Conservation (phyloP, 495 filamentous ascomycete species). For the Coniosporium apollinis region DNA sequence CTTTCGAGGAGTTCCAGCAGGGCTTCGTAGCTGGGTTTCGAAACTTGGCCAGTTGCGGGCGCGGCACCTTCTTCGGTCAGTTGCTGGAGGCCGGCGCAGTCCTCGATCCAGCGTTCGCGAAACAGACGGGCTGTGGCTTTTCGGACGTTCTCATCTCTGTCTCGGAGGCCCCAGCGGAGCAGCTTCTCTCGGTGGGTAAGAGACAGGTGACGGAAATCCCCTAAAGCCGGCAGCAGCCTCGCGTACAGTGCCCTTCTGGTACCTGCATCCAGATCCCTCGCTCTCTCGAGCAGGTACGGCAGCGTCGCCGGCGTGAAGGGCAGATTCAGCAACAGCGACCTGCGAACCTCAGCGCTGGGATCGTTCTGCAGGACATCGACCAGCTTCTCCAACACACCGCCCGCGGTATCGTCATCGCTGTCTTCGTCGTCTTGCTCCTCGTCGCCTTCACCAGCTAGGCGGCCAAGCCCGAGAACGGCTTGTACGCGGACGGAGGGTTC, state of each 20-base stretch:
- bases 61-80: conserved; percentile 26
- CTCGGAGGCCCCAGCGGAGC: conserved; percentile 84
- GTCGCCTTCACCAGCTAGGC: conserved; percentile 57
- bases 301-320: conserved; percentile 65
- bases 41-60: conserved; percentile 18
- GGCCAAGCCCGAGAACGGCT: conserved; percentile 76
- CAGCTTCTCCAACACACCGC: conserved; percentile 60
- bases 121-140: conserved; percentile 84
- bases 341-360: conserved; percentile 78
- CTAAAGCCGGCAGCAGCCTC: conserved; percentile 69
- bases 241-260: conserved; percentile 80
- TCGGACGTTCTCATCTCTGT: conserved; percentile 86
- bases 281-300: conserved; percentile 82
- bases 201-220: conserved; percentile 90
- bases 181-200: conserved; percentile 93
- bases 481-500: conserved; percentile 83
- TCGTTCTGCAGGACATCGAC: conserved; percentile 88
- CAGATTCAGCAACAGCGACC: conserved; percentile 74
- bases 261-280: conserved; percentile 68
- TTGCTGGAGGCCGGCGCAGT: conserved; percentile 54
- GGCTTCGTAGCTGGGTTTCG: conserved; percentile 50
- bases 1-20: conserved; percentile 84
- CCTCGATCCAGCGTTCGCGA: conserved; percentile 88
- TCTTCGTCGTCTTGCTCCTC: conserved; percentile 44
- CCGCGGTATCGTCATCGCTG: conserved; percentile 34